Evolutionary conservation across 306 rosid genomes (phyloP).

Genomic region (Cercis canadensis): DNA sequence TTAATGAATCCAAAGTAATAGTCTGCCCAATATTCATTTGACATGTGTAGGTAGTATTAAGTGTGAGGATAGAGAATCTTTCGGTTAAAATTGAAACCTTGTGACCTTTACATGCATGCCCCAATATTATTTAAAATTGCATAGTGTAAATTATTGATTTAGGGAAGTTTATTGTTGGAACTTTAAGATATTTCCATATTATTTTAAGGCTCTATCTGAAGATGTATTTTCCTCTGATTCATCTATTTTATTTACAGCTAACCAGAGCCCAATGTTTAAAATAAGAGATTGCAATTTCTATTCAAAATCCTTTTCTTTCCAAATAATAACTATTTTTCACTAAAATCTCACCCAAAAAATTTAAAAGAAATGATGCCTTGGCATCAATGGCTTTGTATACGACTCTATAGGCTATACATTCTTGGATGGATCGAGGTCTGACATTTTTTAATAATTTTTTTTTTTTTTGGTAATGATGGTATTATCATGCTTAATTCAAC

Average conservation of each 20-base stretch:
- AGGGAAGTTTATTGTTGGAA: too few relatives aligned
- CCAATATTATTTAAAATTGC: too few relatives aligned
- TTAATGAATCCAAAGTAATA: too few relatives aligned
- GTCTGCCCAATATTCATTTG: too few relatives aligned
- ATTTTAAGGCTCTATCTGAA: constrained; percentile 5
- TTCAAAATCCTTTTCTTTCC: neutral
- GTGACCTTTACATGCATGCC: too few relatives aligned
- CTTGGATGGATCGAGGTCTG: constrained; percentile 58
- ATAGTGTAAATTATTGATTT: too few relatives aligned
- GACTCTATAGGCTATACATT: constrained; percentile 74
- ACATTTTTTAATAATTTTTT: constrained; percentile 27
- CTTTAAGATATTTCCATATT: constrained; percentile 10
- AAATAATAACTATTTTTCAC: neutral
- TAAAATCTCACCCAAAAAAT: neutral
- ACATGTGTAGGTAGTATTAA: too few relatives aligned
- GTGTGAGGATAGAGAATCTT: too few relatives aligned
- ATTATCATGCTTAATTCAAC: neutral
- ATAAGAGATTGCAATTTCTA: neutral
- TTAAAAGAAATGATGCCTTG: constrained; percentile 43
- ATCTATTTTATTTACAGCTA: constrained; percentile 11
- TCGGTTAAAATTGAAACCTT: too few relatives aligned
- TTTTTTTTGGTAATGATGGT: neutral
- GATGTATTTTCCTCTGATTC: constrained; percentile 4
- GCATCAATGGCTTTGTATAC: constrained; percentile 80
- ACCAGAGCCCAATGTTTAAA: neutral